phyloP scores from a whole-genome alignment of 106 monocot species.

The Allium cepa region DNA sequence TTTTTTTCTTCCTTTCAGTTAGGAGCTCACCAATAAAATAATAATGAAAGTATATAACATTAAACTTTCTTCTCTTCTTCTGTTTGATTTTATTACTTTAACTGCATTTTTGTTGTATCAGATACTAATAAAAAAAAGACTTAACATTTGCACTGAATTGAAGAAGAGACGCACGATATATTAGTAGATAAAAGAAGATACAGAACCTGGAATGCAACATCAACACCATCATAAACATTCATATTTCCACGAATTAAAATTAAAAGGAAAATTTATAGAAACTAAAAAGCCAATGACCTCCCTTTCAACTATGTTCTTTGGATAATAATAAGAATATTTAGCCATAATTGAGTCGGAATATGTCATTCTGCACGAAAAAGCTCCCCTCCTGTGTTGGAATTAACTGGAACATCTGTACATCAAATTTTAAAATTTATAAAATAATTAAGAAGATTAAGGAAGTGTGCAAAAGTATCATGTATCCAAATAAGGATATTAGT shows the following conservation, averaged over 20 bases:
- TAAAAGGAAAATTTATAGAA: background rate
- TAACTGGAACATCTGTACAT: constrained; percentile 61
- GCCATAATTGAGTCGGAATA: constrained; percentile 62
- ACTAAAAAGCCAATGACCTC: background rate
- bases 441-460: too few species aligned
- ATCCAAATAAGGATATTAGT: too few species aligned
- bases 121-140: too few species aligned
- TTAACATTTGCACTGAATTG: too few species aligned
- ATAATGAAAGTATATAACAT: too few species aligned
- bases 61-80: too few species aligned
- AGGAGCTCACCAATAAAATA: background rate
- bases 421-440: too few species aligned
- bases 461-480: too few species aligned
- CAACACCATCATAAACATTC: background rate
- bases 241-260: background rate
- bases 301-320: background rate
- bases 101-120: too few species aligned
- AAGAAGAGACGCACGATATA: too few species aligned
- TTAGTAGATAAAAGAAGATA: too few species aligned
- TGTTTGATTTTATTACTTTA: too few species aligned
- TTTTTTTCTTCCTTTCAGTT: background rate
- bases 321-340: constrained; percentile 5
- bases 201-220: background rate
- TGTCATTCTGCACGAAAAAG: constrained; percentile 65
- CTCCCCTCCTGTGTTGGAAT: constrained; percentile 43